Conservation (phyloP, 2,329 filamentous ascomycete genomes). For the Paracorniculantispora psalliotae region DNA sequence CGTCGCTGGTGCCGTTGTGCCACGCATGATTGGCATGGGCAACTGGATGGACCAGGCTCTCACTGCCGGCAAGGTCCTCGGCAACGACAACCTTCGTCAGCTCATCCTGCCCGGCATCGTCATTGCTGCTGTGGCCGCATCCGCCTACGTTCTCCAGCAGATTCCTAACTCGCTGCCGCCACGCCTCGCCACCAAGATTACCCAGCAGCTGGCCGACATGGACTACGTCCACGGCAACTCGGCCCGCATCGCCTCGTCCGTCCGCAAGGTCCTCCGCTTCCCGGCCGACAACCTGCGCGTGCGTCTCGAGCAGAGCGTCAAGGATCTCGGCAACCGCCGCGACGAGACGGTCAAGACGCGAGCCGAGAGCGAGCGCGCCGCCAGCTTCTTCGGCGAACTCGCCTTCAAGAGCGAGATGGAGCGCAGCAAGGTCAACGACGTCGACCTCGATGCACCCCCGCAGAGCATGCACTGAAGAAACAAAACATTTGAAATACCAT, state of each 20-base stretch:
- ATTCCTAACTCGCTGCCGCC: slow-evolving; percentile 86
- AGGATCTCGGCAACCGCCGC: slow-evolving; percentile 72
- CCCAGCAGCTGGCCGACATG: slow-evolving; percentile 69
- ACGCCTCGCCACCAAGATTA: slow-evolving; percentile 79
- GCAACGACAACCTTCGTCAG: slow-evolving; percentile 73
- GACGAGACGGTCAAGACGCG: slow-evolving; percentile 80
- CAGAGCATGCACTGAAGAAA: slow-evolving; percentile 22
- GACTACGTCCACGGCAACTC: slow-evolving; percentile 94
- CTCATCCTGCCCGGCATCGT: slow-evolving; percentile 77
- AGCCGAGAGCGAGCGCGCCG: slow-evolving; percentile 77
- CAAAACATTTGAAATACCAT: neutral
- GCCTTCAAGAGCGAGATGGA: slow-evolving; percentile 59
- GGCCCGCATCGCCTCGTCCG: slow-evolving; percentile 74
- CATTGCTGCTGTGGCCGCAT: slow-evolving; percentile 67
- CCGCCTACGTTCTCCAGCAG: slow-evolving; percentile 76
- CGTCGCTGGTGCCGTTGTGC: slow-evolving; percentile 77
- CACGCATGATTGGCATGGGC: slow-evolving; percentile 73
- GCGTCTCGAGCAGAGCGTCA: slow-evolving; percentile 76
- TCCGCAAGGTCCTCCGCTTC: slow-evolving; percentile 81
- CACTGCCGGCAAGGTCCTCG: slow-evolving; percentile 73
- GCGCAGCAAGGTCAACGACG: slow-evolving; percentile 42
- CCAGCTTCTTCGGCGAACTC: slow-evolving; percentile 86
- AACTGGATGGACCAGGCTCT: slow-evolving; percentile 87
- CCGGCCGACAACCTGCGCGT: slow-evolving; percentile 83
- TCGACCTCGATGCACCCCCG: slow-evolving; percentile 53